Evolutionary conservation across 345 rosid genomes (phyloP).

Genomic region (Gynandropsis gynandra): DNA sequence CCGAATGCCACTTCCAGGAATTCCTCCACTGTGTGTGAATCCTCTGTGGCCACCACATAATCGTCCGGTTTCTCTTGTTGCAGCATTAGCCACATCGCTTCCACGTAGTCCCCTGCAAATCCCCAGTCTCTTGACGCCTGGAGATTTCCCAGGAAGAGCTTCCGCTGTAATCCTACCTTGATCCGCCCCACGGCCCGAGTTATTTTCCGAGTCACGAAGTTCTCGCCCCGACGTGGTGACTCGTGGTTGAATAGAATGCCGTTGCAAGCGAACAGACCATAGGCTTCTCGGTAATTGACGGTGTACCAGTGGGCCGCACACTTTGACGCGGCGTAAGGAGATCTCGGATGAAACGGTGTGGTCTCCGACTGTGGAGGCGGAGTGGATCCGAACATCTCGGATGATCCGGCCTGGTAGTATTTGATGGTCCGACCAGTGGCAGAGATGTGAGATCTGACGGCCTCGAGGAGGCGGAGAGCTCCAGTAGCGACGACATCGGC

Average conservation of each 20-base stretch:
- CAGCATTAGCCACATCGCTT: slow-evolving; percentile 99
- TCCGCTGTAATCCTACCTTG: slow-evolving; percentile 75
- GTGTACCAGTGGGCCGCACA: slow-evolving; percentile 98
- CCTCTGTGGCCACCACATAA: slow-evolving; percentile 94
- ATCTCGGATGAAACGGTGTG: slow-evolving; percentile 91
- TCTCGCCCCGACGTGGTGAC: slow-evolving; percentile 89
- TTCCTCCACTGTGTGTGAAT: slow-evolving; percentile 83
- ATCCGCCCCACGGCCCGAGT: slow-evolving; percentile 91
- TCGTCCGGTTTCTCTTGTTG: slow-evolving; percentile 92
- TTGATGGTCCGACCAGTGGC: slow-evolving; percentile 63
- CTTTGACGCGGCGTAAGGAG: slow-evolving; percentile 93
- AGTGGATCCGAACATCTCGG: slow-evolving; percentile 94
- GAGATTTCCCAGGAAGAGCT: slow-evolving; percentile 73
- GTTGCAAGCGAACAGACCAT: slow-evolving; percentile 78
- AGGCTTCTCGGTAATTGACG: slow-evolving; percentile 89
- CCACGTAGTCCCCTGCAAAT: slow-evolving; percentile 88
- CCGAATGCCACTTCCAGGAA: slow-evolving; percentile 80
- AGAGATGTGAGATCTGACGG: slow-evolving; percentile 68
- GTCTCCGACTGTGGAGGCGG: slow-evolving; percentile 80
- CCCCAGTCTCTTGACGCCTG: slow-evolving; percentile 96
- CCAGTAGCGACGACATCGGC: slow-evolving; percentile 90
- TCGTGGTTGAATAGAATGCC: slow-evolving; percentile 92
- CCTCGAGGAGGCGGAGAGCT: slow-evolving; percentile 82
- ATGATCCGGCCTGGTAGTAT: slow-evolving; percentile 93
- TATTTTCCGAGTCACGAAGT: slow-evolving; percentile 87